A percentile compares a stretch with the other conserved stretches of the same genome.
Conservation (phyloP, 2,329 filamentous ascomycete species). For the Neofusicoccum cordaticola region DNA sequence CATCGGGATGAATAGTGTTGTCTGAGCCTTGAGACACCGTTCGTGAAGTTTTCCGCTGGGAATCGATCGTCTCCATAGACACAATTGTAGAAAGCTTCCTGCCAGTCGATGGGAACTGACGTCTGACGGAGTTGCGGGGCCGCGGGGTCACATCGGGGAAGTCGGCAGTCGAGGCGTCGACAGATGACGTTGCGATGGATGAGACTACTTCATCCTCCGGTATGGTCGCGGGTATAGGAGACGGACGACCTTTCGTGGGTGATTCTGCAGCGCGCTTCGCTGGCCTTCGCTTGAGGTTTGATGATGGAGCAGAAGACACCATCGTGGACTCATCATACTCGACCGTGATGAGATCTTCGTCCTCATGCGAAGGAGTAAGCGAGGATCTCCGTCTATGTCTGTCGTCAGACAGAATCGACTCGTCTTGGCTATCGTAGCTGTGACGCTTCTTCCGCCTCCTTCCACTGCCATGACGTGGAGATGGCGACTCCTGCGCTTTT, state of each 20-base stretch:
- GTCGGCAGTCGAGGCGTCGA: slow-evolving; percentile 32
- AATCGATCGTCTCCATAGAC: slow-evolving; percentile 54
- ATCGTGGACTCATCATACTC: slow-evolving; percentile 13
- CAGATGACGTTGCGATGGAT: slow-evolving; percentile 33
- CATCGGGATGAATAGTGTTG: slow-evolving; percentile 19
- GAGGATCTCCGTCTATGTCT: slow-evolving; percentile 19
- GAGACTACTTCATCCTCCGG: slow-evolving; percentile 29
- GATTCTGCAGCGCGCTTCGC: slow-evolving; percentile 37
- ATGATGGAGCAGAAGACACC: neutral
- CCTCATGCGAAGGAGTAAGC: slow-evolving; percentile 24
- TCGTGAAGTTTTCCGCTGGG: slow-evolving; percentile 21
- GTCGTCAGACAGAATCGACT: slow-evolving; percentile 26
- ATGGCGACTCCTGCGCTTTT: neutral
- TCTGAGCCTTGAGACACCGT: slow-evolving; percentile 7
- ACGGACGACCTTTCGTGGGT: slow-evolving; percentile 39
- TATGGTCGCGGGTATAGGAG: slow-evolving; percentile 25
- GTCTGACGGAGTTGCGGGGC: slow-evolving; percentile 29
- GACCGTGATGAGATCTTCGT: slow-evolving; percentile 20
- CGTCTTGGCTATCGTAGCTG: slow-evolving; percentile 28
- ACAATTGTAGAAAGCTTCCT: slow-evolving; percentile 58
- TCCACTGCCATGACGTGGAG: slow-evolving; percentile 20
- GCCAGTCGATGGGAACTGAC: slow-evolving; percentile 53
- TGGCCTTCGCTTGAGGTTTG: slow-evolving; percentile 36
- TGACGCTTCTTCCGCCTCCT: slow-evolving; percentile 28
- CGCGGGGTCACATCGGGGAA: slow-evolving; percentile 30